Evolutionary conservation across 768 basidiomycete genomes (phyloP), one percentile per base, ranked within the genome.

Genomic region (Phylloporus scabripes): DNA sequence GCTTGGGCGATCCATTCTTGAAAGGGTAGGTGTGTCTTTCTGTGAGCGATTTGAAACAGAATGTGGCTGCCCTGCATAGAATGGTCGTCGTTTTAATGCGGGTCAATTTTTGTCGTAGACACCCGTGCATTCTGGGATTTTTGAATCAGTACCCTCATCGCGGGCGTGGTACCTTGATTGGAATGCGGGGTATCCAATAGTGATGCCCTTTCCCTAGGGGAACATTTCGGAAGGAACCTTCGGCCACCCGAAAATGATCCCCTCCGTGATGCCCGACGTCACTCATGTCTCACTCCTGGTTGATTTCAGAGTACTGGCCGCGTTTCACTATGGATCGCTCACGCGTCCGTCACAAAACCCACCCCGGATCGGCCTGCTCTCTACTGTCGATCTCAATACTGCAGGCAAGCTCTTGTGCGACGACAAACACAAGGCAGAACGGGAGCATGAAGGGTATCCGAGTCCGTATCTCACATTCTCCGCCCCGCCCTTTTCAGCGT

Each of bases 321-420:
- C 85, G 18, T 89, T 80, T 60, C 77, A 88, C 63, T 88, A 79
- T 60, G 87, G 87, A 7, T 85, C 88, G 56, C 61, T 87, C 34
- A 77, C 76, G 0, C 74, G 81, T 50, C 87, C 87, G 1, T 84
- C 83, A 0, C 67, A 67, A 50, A 84, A 88, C 59, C 77, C 78
- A 2, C 82, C 87, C 2, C 78, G 79, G 10, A 76, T 89, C 37
- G 87, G 87, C 9, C 72, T 90, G 29, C 67, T 83, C 39, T 87
- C 87, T 14, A 88, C 85, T 0, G 81, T 88, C 1, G 81, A 85
- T 1, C 10, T 55, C 3, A 74, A 85, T 53, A 26, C 24, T 15
- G 82, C 81, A 1, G 70, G 60, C 2, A 69, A 70, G 21, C 53
- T 52, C 15, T 57, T 79, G 9, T 60, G 66, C 28, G 55, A 61